Evolutionary conservation across 2,329 filamentous ascomycete genomes (phyloP).

Genomic region (Pseudocercospora crystallina): DNA sequence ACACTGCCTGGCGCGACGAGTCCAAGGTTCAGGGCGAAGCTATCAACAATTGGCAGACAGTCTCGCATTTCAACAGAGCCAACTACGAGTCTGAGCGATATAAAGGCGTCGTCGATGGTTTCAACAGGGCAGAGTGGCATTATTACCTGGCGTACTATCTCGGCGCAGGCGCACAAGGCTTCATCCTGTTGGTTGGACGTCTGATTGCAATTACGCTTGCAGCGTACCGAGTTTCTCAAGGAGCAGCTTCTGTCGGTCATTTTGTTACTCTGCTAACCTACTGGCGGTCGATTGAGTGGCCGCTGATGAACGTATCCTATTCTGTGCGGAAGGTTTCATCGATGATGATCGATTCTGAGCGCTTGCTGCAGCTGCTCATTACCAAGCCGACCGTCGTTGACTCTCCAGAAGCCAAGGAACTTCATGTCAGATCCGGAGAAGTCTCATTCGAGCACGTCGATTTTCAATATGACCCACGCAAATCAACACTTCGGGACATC

Average conservation of each 20-base stretch:
- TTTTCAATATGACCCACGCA: constrained; percentile 57
- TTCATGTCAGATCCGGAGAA: constrained; percentile 49
- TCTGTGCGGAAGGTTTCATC: constrained; percentile 50
- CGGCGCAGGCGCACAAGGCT: constrained; percentile 44
- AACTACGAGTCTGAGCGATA: constrained; percentile 56
- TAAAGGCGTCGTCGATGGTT: constrained; percentile 38
- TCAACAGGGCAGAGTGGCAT: constrained; percentile 32
- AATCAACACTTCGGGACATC: constrained; percentile 52
- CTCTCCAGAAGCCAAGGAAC: constrained; percentile 43
- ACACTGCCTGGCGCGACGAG: constrained; percentile 46
- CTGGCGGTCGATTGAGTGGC: constrained; percentile 54
- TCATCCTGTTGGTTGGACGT: constrained; percentile 52
- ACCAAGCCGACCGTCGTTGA: constrained; percentile 58
- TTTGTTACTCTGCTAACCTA: constrained; percentile 67
- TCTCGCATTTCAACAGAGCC: constrained; percentile 59
- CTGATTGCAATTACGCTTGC: constrained; percentile 53
- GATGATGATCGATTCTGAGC: constrained; percentile 65
- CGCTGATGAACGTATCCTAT: constrained; percentile 52
- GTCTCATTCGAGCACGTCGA: constrained; percentile 57
- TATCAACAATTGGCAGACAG: constrained; percentile 61
- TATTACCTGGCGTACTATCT: constrained; percentile 34
- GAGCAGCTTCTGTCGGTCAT: constrained; percentile 54
- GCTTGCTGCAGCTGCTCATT: constrained; percentile 57
- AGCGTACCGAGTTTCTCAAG: constrained; percentile 53
- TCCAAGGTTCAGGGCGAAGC: constrained; percentile 58